A percentile compares a stretch with the other conserved stretches of the same genome.
Conservation (phyloP, 2,329 filamentous ascomycete genomes). For the Neofusicoccum sp. region DNA sequence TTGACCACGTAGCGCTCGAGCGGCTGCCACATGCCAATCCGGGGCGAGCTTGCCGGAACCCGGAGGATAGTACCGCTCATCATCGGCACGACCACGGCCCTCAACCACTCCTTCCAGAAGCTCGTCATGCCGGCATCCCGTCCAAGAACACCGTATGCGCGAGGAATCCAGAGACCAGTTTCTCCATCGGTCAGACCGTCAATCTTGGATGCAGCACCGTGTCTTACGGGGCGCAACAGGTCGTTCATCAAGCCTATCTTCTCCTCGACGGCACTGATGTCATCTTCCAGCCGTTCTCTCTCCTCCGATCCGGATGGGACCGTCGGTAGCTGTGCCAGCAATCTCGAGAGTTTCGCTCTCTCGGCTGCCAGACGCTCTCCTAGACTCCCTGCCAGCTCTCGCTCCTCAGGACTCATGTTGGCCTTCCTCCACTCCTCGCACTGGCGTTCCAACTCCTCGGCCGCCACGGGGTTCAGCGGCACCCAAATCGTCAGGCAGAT, state of each 20-base stretch:
- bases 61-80: slow-evolving; percentile 79
- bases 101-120: slow-evolving; percentile 99
- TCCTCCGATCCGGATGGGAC: slow-evolving; percentile 76
- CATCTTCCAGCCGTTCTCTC: slow-evolving; percentile 82
- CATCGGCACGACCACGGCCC: slow-evolving; percentile 93
- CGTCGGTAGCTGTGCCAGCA: slow-evolving; percentile 78
- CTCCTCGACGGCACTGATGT: slow-evolving; percentile 94
- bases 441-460: slow-evolving; percentile 74
- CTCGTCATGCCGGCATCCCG: slow-evolving; percentile 77
- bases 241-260: slow-evolving; percentile 98
- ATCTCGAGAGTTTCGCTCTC: slow-evolving; percentile 82
- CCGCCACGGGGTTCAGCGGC: slow-evolving; percentile 75
- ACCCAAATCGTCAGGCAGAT: slow-evolving; percentile 93
- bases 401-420: slow-evolving; percentile 86
- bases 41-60: slow-evolving; percentile 84
- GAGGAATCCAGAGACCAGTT: slow-evolving; percentile 91
- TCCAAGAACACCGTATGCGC: slow-evolving; percentile 89
- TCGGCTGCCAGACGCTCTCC: slow-evolving; percentile 85
- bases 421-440: slow-evolving; percentile 52
- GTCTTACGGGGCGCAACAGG: slow-evolving; percentile 84
- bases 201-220: slow-evolving; percentile 94
- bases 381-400: slow-evolving; percentile 86
- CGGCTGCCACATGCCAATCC: slow-evolving; percentile 91
- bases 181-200: slow-evolving; percentile 94
- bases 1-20: slow-evolving; percentile 96